Evolutionary conservation across 2,329 filamentous ascomycete genomes (phyloP).

Genomic region (Diplocarpon rosae): DNA sequence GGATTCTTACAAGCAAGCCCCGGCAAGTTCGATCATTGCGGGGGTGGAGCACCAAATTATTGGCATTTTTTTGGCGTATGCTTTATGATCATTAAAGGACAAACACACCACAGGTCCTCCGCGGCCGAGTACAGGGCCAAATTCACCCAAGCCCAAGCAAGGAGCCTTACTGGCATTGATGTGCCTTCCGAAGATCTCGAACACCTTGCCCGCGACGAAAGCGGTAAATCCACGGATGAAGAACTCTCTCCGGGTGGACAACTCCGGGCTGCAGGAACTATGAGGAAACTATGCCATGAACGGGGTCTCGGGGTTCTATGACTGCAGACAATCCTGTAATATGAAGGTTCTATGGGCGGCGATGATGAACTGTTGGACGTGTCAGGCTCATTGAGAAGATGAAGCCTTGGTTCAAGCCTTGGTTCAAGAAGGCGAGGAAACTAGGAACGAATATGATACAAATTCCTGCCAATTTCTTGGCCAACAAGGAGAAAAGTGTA

Average conservation of each 20-base stretch:
- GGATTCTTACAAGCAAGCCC: no score
- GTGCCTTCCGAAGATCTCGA: conserved; percentile 67
- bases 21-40: no score
- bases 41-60: no score
- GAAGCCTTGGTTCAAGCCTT: conserved; percentile 61
- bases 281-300: conserved; percentile 46
- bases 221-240: conserved; percentile 30
- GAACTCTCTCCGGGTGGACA: conserved; percentile 30
- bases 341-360: conserved; percentile 60
- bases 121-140: no score
- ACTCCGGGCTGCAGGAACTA: conserved; percentile 43
- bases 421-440: conserved; percentile 53
- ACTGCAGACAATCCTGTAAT: conserved; percentile 68
- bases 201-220: conserved; percentile 40
- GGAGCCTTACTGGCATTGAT: conserved; percentile 59
- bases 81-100: no score
- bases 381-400: conserved; percentile 47
- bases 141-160: conserved; percentile 52
- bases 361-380: conserved; percentile 35
- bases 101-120: no score
- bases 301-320: conserved; percentile 50
- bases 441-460: conserved; percentile 60
- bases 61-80: no score
- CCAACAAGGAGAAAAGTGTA: conserved; percentile 29
- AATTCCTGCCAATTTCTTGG: conserved; percentile 60